Conservation (phyloP, 257 asterid genomes). For the Apocynum venetum region DNA sequence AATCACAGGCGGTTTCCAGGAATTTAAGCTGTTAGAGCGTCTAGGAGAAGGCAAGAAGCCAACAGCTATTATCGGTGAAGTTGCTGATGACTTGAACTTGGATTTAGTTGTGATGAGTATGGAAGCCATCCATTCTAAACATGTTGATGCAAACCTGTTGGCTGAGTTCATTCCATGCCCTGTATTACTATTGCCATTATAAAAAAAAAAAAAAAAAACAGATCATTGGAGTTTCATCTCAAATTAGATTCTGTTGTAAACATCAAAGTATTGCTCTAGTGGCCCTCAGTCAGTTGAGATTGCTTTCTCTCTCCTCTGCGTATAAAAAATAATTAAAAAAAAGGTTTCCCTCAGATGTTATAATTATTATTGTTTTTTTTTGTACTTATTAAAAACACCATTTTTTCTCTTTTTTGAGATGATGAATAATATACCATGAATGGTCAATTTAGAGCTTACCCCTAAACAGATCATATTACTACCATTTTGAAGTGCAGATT, state of each 20-base stretch:
- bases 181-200: conserved; percentile 75
- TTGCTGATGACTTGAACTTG: conserved; percentile 92
- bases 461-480: too few relatives aligned
- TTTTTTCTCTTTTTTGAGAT: too few relatives aligned
- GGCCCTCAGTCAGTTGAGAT: too few relatives aligned
- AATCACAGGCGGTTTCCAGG: conserved; percentile 70
- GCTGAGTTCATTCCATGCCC: conserved; percentile 98
- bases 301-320: too few relatives aligned
- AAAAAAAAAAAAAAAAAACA: conserved; percentile 3
- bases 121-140: conserved; percentile 97
- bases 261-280: not conserved
- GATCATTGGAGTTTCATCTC: too few relatives aligned
- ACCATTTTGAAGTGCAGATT: too few relatives aligned
- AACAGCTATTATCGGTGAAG: conserved; percentile 92
- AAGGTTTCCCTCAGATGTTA: too few relatives aligned
- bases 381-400: too few relatives aligned
- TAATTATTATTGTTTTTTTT: too few relatives aligned
- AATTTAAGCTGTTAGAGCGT: conserved; percentile 77
- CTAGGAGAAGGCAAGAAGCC: conserved; percentile 92
- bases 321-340: too few relatives aligned
- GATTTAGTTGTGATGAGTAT: conserved; percentile 92
- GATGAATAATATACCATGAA: too few relatives aligned
- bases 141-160: conserved; percentile 88
- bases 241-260: not conserved
- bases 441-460: too few relatives aligned